Base-by-base conservation (phyloP, 1,139 yeast genomes). In the Meyerozyma sp. region DNA sequence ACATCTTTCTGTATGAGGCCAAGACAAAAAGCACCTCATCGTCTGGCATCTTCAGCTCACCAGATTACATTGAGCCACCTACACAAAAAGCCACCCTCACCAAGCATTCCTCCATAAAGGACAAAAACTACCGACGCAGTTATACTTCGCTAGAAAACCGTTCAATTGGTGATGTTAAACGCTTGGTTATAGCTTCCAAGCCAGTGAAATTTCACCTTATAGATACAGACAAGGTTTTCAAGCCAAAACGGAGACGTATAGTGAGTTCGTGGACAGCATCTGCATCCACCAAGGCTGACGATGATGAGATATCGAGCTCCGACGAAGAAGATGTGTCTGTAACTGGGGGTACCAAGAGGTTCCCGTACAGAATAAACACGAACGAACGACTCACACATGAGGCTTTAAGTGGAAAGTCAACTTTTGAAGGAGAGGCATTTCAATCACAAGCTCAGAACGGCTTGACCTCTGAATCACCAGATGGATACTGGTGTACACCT, bases 401-500 rank as follows among this genome's bases (percentile, higher is more conserved):
- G 13, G 36, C 35, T 11, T 28, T 14, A 4, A 28, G 14, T 21
- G 43, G 25, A n/a, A 26, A 43, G 6, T 48, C 42, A 7, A n/a
- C 32, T 5, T 34, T 34, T 18, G 26, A 18, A 20, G 37, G 37
- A 9, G 26, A 34, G 9, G 37, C 37, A 20, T n/a, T 27, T 13
- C 6, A 40, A 8, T 40, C 41, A 6, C 45, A 46, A 18, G 40
- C 44, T 14, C 30, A 35, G 8, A 49, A 49, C 11, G 42, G 43
- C 13, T 13, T 11, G 28, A 25, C 32, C 32, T 20, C 8, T 42
- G 40, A 5, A 40, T 29, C 32, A 27, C 51, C 54, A 28, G 71
- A 72, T 30, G 90, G 82, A 2, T 90, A 90, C 60, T 90, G 96
- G 94, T 81, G 89, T 46, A 73, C 82, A 1, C 97, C 97, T 1